Evolutionary conservation across 768 basidiomycete species (phyloP), one percentile per base, ranked within the genome.

Genomic region (Termitomyces sp.): DNA sequence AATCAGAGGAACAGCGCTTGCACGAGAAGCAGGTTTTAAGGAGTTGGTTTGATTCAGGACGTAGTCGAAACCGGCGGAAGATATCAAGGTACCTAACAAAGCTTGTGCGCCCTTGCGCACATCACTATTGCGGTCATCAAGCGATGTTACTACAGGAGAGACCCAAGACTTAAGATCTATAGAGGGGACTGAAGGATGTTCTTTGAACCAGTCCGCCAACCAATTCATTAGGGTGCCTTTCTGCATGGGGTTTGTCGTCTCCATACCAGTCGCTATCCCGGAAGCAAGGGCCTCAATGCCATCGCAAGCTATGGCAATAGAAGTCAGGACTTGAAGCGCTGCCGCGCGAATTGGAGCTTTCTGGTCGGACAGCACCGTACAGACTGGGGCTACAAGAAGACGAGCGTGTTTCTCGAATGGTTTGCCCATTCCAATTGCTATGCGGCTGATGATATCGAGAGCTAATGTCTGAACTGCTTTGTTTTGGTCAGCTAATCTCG

Each of bases 401-500:
- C 88, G 86, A 2, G 82, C 79, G 65, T 96, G 82, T 70, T 92
- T 96, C 66, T 98, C 96, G 67, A 99, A 98, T 2, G 92, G 84
- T 68, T 89, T 93, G 42, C 94, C 94, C 93, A 99, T 98, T 2
- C 94, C 95, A 2, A 80, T 84, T 7, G 97, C 94, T 61, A 98
- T 86, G 33, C 92, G 89, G 36, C 87, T 81, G 54, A 98, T 86
- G 56, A 96, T 88, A 67, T 96, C 94, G 22, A 99, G 81, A 24
- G 96, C 90, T 47, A 97, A 79, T 15, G 80, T 76, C 70, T 98
- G 97, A 34, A 98, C 95, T 9, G 90, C 85, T 68, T 98, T 93
- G 75, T 99, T 99, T 46, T 90, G 88, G 70, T 99, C 97, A 16
- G 81, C 83, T 26, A 98, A 83, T 62, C 97, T 84, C 13, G 85